phyloP scores from a whole-genome alignment of 2,329 filamentous ascomycete species.

The Colletotrichum noveboracense region DNA sequence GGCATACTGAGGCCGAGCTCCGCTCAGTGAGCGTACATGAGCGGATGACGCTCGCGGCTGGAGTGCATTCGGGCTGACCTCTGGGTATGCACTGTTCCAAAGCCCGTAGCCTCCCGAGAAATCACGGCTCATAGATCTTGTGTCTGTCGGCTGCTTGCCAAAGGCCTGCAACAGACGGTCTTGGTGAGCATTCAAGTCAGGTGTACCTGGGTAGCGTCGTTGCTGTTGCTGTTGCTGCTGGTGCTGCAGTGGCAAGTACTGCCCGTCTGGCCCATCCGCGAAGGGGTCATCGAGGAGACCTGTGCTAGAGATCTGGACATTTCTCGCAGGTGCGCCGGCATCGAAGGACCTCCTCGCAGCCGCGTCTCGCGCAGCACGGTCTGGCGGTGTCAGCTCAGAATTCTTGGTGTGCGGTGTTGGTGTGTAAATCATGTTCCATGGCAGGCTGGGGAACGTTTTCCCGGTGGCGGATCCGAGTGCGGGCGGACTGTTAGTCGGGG shows the following conservation, averaged over 20 bases:
- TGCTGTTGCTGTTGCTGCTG: not conserved
- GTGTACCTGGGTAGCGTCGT: not conserved
- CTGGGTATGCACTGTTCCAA: conserved; percentile 5
- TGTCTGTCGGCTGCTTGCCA: conserved; percentile 23
- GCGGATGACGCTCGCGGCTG: conserved; percentile 5
- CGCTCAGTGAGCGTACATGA: conserved; percentile 6
- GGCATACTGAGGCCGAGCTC: conserved; percentile 18
- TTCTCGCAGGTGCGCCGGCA: not conserved
- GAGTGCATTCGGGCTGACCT: not conserved
- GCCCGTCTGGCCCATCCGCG: not conserved
- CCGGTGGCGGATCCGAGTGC: conserved; percentile 35
- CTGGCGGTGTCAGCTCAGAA: conserved; percentile 18
- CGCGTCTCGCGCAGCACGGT: conserved; percentile 8
- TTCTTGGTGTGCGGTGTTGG: conserved; percentile 17
- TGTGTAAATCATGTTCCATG: conserved; percentile 55
- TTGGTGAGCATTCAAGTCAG: conserved; percentile 30
- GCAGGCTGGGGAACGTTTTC: conserved; percentile 47
- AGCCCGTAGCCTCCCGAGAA: conserved; percentile 3
- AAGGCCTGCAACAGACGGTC: conserved; percentile 40
- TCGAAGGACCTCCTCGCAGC: conserved; percentile 15
- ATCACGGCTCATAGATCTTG: conserved; percentile 19
- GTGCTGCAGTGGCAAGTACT: not conserved
- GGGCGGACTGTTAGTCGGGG: conserved; percentile 36
- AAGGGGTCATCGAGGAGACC: conserved; percentile 35
- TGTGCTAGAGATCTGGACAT: not conserved